These are phyloP conservation scores for Ceratobasidium sp. DNA, from an alignment of 1,284 basidiomycete genomes.

Conservation along the genomic window DNA sequence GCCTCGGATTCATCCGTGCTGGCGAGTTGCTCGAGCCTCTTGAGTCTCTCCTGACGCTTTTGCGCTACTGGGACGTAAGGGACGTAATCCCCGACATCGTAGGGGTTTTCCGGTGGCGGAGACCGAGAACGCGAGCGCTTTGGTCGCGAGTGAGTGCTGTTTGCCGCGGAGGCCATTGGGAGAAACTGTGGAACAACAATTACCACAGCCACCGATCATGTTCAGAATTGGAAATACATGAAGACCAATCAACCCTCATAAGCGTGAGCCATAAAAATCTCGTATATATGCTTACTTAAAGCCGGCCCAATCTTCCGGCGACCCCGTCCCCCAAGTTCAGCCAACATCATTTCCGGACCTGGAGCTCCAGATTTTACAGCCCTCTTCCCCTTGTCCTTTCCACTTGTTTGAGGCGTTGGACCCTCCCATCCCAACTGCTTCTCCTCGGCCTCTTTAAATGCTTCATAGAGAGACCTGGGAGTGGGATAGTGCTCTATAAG, in stretches of 20 bases:
- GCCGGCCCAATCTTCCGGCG: slow-evolving; percentile 58
- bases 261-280: slow-evolving; percentile 46
- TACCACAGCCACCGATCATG: slow-evolving; percentile 8
- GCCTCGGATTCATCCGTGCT: slow-evolving; percentile 61
- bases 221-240: slow-evolving; percentile 31
- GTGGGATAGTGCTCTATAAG: slow-evolving; percentile 61
- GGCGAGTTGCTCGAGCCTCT: slow-evolving; percentile 72
- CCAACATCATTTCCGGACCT: slow-evolving; percentile 53
- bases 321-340: slow-evolving; percentile 56
- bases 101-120: slow-evolving; percentile 51
- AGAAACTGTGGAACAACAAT: neutral
- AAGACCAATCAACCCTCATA: slow-evolving; percentile 4
- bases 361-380: slow-evolving; percentile 49
- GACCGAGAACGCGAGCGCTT: slow-evolving; percentile 32
- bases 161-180: slow-evolving; percentile 23
- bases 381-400: slow-evolving; percentile 40
- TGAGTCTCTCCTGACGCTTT: slow-evolving; percentile 75
- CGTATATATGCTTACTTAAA: slow-evolving; percentile 56
- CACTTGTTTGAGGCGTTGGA: slow-evolving; percentile 11
- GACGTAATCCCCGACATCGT: slow-evolving; percentile 72
- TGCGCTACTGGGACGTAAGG: slow-evolving; percentile 92
- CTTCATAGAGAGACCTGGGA: slow-evolving; percentile 57
- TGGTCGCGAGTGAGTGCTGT: slow-evolving; percentile 19
- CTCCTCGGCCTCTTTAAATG: slow-evolving; percentile 52
- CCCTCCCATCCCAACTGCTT: slow-evolving; percentile 38